Conservation (phyloP, 352 stramenopile genomes). For the Phytophthora macrochlamydospora region DNA sequence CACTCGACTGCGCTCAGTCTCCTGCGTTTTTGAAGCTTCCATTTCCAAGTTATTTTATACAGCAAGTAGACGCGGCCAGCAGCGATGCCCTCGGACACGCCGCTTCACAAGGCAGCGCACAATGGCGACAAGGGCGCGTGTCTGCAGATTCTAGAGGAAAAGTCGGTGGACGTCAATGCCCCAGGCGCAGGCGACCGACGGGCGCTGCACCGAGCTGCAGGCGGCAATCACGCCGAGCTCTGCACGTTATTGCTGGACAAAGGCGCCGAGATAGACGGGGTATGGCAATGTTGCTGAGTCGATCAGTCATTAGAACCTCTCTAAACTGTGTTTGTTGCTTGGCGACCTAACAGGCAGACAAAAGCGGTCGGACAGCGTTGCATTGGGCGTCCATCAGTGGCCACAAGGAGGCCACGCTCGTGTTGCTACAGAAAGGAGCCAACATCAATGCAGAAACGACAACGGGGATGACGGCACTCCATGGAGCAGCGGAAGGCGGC, state of each 20-base stretch:
- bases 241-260: slow-evolving; percentile 87
- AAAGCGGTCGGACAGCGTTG: slow-evolving; percentile 91
- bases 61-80: slow-evolving; percentile 18
- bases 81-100: slow-evolving; percentile 86
- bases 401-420: slow-evolving; percentile 89
- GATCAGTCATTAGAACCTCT: neutral
- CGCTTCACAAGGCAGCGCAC: slow-evolving; percentile 90
- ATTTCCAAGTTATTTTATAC: neutral
- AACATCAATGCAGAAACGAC: slow-evolving; percentile 91
- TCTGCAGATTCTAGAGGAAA: slow-evolving; percentile 88
- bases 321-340: slow-evolving; percentile 17
- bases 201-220: slow-evolving; percentile 86
- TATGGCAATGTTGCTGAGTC: slow-evolving; percentile 27
- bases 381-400: slow-evolving; percentile 94
- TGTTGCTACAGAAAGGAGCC: slow-evolving; percentile 85
- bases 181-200: slow-evolving; percentile 86
- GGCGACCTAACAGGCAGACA: slow-evolving; percentile 75
- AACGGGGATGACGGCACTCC: slow-evolving; percentile 90
- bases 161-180: slow-evolving; percentile 89
- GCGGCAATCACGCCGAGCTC: slow-evolving; percentile 89
- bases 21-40: neutral
- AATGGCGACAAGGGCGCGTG: slow-evolving; percentile 90
- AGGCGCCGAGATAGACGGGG: slow-evolving; percentile 87
- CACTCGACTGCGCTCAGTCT: neutral
- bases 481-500: slow-evolving; percentile 89